Base-by-base conservation (phyloP, 2,329 filamentous ascomycete species). In the Colletotrichum godetiae region DNA sequence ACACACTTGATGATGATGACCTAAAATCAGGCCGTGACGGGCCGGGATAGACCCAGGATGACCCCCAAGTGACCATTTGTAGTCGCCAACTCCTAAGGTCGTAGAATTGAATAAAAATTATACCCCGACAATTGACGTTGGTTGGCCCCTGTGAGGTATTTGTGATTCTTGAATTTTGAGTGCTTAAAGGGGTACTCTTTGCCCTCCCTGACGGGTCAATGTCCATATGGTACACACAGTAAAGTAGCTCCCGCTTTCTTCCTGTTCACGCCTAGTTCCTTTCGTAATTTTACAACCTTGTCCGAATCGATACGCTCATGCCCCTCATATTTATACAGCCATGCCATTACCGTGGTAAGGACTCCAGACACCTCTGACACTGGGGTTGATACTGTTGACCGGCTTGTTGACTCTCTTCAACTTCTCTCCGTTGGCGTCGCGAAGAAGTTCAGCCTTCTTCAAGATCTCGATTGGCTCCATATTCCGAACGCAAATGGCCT, bases 401-500 rank as follows among this genome's bases (percentile, higher is more conserved):
- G 91, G 88, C 84, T 92, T 93, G 81, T 86, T 90, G 72, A 88
- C 86, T 78, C 83, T 87, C 84, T 86, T 90, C 79, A 94, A 82
- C 87, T 93, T 94, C 83, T 94, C 92, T 72, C 94, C 94, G 77
- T 89, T 95, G 27, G 92, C 90, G 81, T 95, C 91, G 73, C 93
- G 88, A 78, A 97, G 81, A 74, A 95, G 82, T 81, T 93, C 88
- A 0, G 89, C 92, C 87, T 98, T 98, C 80, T 94, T 88, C 68
- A 95, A 81, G 49, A 99, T 92, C 82, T 97, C 92, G 73, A 92
- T 90, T 35, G 92, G 90, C 77, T 95, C 92, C 80, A 98, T 83
- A 79, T 98, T 98, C 78, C 93, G 91, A 70, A 98, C 95, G 82
- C 95, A 98, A 65, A 98, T 91, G 11, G 94, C 90, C 83, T 97